A percentile compares a stretch with the other conserved stretches of the same genome.
phyloP scores from a whole-genome alignment of 257 asterid genomes.

The Anisodus acutangulus region DNA sequence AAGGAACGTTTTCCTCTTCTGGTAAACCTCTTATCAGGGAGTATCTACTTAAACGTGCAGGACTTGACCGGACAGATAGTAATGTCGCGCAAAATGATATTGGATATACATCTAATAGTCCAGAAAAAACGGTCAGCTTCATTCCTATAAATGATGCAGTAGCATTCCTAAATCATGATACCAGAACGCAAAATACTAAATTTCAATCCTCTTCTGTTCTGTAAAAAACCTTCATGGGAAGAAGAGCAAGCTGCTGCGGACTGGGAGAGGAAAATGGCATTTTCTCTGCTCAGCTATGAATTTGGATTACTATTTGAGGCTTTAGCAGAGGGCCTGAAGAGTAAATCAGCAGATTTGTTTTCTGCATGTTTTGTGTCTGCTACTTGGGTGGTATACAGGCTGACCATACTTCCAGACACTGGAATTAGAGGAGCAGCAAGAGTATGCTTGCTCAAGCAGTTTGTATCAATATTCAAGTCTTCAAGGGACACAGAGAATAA shows the following conservation, averaged over 20 bases:
- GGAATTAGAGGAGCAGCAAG: slow-evolving; percentile 86
- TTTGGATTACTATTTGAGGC: slow-evolving; percentile 81
- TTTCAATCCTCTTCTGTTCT: not conserved
- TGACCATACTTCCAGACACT: slow-evolving; percentile 74
- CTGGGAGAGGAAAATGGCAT: slow-evolving; percentile 81
- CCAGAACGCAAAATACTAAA: not conserved
- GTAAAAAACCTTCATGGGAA: slow-evolving; percentile 44
- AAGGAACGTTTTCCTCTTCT: slow-evolving; percentile 80
- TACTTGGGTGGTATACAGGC: slow-evolving; percentile 79
- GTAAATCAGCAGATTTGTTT: slow-evolving; percentile 54
- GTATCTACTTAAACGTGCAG: slow-evolving; percentile 69
- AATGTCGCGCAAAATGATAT: slow-evolving; percentile 59
- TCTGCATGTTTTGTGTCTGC: slow-evolving; percentile 75
- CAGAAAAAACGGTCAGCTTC: slow-evolving; percentile 55
- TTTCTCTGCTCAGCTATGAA: slow-evolving; percentile 76
- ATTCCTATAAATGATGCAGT: not conserved
- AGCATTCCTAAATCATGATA: slow-evolving; percentile 16
- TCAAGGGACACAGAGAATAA: slow-evolving; percentile 59
- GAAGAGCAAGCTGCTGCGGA: slow-evolving; percentile 65
- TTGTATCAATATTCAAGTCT: slow-evolving; percentile 67
- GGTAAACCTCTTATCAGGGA: slow-evolving; percentile 73
- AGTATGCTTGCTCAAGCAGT: slow-evolving; percentile 65
- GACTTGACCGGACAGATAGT: slow-evolving; percentile 52
- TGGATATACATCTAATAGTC: slow-evolving; percentile 33
- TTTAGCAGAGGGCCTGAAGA: slow-evolving; percentile 69